Percentiles rank a stretch among this genome's conserved stretches.
Evolutionary conservation across 371 early-diverging fungal species (phyloP).

Genomic region (Mucor racemosus): DNA sequence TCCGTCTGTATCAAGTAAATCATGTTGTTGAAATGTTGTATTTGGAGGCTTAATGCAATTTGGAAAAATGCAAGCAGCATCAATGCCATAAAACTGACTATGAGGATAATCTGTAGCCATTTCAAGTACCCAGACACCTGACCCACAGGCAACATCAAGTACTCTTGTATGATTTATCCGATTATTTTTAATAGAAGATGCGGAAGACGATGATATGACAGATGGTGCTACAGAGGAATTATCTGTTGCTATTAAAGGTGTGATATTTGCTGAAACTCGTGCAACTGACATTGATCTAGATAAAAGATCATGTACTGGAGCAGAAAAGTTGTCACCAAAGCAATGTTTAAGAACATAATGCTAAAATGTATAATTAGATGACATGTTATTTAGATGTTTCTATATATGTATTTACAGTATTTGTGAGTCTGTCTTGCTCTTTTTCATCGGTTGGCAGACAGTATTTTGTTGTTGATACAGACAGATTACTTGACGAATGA

Average conservation of each 20-base stretch:
- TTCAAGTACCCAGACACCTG: conserved; percentile 49
- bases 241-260: not conserved
- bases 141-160: conserved; percentile 51
- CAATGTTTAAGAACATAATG: conserved; percentile 48
- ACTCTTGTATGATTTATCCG: conserved; percentile 33
- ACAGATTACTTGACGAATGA: not conserved
- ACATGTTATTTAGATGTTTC: not conserved
- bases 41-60: conserved; percentile 57
- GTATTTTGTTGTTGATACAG: conserved; percentile 25
- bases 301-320: conserved; percentile 34
- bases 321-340: conserved; percentile 43
- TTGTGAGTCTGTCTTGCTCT: conserved; percentile 43
- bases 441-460: conserved; percentile 34
- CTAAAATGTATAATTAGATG: conserved; percentile 19
- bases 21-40: conserved; percentile 49
- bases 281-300: conserved; percentile 26
- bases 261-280: conserved; percentile 19
- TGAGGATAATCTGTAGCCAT: conserved; percentile 58
- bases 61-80: conserved; percentile 53
- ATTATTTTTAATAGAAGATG: not conserved
- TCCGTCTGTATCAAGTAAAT: conserved; percentile 46
- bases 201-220: conserved; percentile 5
- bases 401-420: conserved; percentile 27
- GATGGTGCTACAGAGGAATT: conserved; percentile 15
- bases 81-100: conserved; percentile 59